A percentile compares a stretch with the other conserved stretches of the same genome.
phyloP scores from a whole-genome alignment of 768 basidiomycete species.

The Rhodotorula paludigena region DNA sequence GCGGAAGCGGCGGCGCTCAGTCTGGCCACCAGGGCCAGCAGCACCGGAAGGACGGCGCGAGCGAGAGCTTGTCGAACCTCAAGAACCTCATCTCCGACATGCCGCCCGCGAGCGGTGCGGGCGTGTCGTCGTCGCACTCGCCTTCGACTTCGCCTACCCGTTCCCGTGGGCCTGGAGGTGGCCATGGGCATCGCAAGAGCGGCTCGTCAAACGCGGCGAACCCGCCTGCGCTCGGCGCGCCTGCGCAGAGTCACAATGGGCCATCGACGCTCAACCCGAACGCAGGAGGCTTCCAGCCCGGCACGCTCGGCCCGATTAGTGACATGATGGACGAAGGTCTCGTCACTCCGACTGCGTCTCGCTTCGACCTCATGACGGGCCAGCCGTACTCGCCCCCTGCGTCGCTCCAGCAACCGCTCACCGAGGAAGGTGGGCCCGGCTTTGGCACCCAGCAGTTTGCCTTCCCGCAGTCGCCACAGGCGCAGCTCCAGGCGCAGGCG shows the following conservation, averaged over 20 bases:
- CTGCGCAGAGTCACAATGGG: constrained; percentile 57
- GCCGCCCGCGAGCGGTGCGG: not conserved
- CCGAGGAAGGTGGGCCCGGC: constrained; percentile 63
- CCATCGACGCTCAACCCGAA: constrained; percentile 57
- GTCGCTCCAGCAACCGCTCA: constrained; percentile 55
- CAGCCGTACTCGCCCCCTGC: constrained; percentile 53
- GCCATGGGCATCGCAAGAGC: constrained; percentile 26
- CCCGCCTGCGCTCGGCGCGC: constrained; percentile 12
- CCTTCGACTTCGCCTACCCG: no score
- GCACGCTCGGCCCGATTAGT: constrained; percentile 56
- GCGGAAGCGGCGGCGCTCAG: not conserved
- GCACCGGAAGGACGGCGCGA: not conserved
- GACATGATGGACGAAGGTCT: constrained; percentile 43
- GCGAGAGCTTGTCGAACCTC: constrained; percentile 26
- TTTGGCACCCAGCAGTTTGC: constrained; percentile 6
- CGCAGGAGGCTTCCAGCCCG: constrained; percentile 53
- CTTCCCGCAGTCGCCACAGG: not conserved
- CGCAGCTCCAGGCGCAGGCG: constrained; percentile 6
- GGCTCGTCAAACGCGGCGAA: constrained; percentile 5
- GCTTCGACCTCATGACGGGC: constrained; percentile 40
- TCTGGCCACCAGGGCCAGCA: not conserved
- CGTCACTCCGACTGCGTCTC: constrained; percentile 41
- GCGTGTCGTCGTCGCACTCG: not conserved
- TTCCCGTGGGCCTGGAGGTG: no score
- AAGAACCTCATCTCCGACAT: constrained; percentile 34